These are phyloP conservation scores for Spathaspora sp. DNA, from an alignment of 1,139 yeast genomes.

Conservation along the genomic window DNA sequence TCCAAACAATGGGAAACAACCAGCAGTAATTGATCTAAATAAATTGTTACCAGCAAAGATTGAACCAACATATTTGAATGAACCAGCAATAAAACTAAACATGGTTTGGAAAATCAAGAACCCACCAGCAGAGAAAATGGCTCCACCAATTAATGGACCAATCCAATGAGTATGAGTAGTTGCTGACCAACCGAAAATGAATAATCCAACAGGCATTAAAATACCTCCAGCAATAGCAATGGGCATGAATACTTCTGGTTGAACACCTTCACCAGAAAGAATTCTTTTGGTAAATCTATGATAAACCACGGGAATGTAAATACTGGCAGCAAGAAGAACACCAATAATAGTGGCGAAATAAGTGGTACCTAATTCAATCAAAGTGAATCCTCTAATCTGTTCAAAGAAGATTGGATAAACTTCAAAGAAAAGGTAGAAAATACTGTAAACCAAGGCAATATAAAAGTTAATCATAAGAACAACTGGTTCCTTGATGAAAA, in stretches of 20 bases:
- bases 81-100: slow-evolving; percentile 59
- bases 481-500: slow-evolving; percentile 31
- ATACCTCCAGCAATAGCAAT: slow-evolving; percentile 39
- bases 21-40: slow-evolving; percentile 28
- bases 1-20: slow-evolving; percentile 33
- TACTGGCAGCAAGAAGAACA: slow-evolving; percentile 19
- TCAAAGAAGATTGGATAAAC: slow-evolving; percentile 33
- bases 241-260: slow-evolving; percentile 63
- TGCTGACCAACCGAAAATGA: slow-evolving; percentile 35
- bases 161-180: slow-evolving; percentile 33
- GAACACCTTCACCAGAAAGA: slow-evolving; percentile 34
- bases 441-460: slow-evolving; percentile 30
- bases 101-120: slow-evolving; percentile 31
- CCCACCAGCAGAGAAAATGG: slow-evolving; percentile 26
- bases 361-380: slow-evolving; percentile 26
- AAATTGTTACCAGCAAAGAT: slow-evolving; percentile 33
- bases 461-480: slow-evolving; percentile 31
- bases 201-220: slow-evolving; percentile 30
- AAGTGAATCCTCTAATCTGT: slow-evolving; percentile 23
- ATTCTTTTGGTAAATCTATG: slow-evolving; percentile 25
- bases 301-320: slow-evolving; percentile 21
- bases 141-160: slow-evolving; percentile 31
- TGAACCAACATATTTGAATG: slow-evolving; percentile 42
- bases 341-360: slow-evolving; percentile 24
- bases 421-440: slow-evolving; percentile 35